Percentiles rank a stretch among this genome's conserved stretches.
phyloP scores from a whole-genome alignment of 1,284 basidiomycete genomes.

The Ceratobasidium sp. region DNA sequence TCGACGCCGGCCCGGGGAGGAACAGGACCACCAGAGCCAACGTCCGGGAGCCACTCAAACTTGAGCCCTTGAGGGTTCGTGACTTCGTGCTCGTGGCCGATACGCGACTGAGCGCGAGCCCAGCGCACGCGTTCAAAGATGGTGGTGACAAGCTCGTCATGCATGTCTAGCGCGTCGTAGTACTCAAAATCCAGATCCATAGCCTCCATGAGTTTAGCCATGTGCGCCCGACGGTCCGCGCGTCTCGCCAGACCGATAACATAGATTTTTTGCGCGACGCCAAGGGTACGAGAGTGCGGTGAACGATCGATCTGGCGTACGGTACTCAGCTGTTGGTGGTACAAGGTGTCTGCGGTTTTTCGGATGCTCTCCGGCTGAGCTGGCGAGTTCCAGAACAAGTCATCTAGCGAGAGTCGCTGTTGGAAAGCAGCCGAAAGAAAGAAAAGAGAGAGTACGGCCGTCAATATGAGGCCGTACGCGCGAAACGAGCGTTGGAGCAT shows the following conservation, averaged over 20 bases:
- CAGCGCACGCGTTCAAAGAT: constrained; percentile 45
- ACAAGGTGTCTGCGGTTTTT: not conserved
- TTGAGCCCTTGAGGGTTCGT: constrained; percentile 23
- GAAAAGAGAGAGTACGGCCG: constrained; percentile 2
- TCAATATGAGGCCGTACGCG: constrained; percentile 26
- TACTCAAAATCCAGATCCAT: constrained; percentile 47
- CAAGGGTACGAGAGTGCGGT: constrained; percentile 45
- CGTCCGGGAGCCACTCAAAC: constrained; percentile 30
- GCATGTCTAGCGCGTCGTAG: constrained; percentile 45
- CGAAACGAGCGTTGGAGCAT: constrained; percentile 38
- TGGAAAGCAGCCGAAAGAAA: constrained; percentile 18
- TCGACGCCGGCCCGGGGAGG: constrained; percentile 16
- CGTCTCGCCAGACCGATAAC: constrained; percentile 48
- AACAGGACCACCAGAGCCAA: constrained; percentile 28
- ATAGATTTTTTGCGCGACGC: constrained; percentile 48
- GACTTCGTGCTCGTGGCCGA: constrained; percentile 28
- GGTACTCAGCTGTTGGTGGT: constrained; percentile 30
- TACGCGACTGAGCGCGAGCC: constrained; percentile 35
- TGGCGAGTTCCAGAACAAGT: constrained; percentile 15
- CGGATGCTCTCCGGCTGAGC: not conserved
- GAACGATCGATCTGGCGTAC: constrained; percentile 41
- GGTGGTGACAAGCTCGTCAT: constrained; percentile 25
- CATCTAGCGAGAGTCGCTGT: constrained; percentile 34
- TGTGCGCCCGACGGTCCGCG: constrained; percentile 47
- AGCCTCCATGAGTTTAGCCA: constrained; percentile 44